Percentiles rank a stretch among this genome's conserved stretches.
Conservation (phyloP, 345 rosid genomes). For the Gossypium sturtianum region DNA sequence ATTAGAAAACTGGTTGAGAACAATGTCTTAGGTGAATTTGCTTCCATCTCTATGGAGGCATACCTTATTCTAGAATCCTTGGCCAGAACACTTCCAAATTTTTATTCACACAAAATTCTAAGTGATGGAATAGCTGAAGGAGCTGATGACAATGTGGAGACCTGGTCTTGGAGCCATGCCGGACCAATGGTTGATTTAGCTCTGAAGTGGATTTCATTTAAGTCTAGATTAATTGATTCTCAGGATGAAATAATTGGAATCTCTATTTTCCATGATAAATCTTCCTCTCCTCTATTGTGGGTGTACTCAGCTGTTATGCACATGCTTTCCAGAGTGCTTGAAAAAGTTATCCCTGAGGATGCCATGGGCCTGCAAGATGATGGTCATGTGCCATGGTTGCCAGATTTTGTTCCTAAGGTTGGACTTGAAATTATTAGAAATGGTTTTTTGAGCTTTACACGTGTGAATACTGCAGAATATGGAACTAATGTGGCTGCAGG, state of each 20-base stretch:
- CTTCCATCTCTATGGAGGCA: constrained; percentile 64
- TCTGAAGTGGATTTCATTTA: constrained; percentile 55
- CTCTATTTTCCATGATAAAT: constrained; percentile 21
- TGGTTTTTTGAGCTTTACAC: constrained; percentile 44
- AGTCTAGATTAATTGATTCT: constrained; percentile 37
- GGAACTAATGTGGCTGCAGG: constrained; percentile 29
- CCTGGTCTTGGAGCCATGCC: constrained; percentile 82
- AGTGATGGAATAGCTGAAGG: constrained; percentile 17
- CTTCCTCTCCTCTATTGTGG: constrained; percentile 52
- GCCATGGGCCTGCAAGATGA: constrained; percentile 19
- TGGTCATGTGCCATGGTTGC: constrained; percentile 56
- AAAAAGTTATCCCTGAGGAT: constrained; percentile 45
- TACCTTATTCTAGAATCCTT: constrained; percentile 72
- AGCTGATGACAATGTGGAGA: constrained; percentile 26
- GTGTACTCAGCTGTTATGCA: constrained; percentile 60
- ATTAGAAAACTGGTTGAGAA: constrained; percentile 52
- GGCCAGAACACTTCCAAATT: constrained; percentile 62
- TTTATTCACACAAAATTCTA: constrained; percentile 34
- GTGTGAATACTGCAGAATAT: constrained; percentile 17
- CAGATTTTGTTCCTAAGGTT: constrained; percentile 82
- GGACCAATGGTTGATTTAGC: constrained; percentile 72
- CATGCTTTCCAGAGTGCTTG: constrained; percentile 64
- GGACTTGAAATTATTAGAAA: constrained; percentile 65
- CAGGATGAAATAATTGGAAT: constrained; percentile 25
- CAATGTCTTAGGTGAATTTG: constrained; percentile 52